Percentiles rank a stretch among this genome's conserved stretches.
phyloP scores from a whole-genome alignment of 2,329 filamentous ascomycete genomes.

The Capronia epimyces region DNA sequence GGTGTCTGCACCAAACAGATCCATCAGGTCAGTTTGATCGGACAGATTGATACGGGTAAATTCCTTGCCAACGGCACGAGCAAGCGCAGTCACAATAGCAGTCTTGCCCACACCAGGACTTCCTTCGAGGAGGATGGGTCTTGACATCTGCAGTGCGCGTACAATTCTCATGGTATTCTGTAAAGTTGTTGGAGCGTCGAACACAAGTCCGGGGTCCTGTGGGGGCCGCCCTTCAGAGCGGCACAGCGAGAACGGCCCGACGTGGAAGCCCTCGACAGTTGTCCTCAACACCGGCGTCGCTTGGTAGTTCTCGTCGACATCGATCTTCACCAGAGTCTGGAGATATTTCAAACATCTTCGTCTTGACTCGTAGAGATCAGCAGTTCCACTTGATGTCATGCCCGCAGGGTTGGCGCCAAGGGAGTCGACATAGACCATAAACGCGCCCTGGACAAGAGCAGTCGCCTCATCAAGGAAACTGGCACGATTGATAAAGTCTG shows the following conservation, averaged over 20 bases:
- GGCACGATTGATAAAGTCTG: constrained; percentile 78
- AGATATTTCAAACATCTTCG: constrained; percentile 68
- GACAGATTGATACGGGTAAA: constrained; percentile 94
- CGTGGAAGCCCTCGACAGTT: constrained; percentile 49
- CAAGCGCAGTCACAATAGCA: constrained; percentile 79
- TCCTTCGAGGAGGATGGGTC: constrained; percentile 90
- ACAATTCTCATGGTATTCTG: constrained; percentile 87
- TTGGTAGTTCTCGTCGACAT: constrained; percentile 63
- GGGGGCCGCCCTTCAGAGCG: constrained; percentile 35
- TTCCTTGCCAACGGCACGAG: constrained; percentile 70
- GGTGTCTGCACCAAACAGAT: constrained; percentile 93
- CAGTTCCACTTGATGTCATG: constrained; percentile 65
- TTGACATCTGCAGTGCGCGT: constrained; percentile 78
- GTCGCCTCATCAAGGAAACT: constrained; percentile 45
- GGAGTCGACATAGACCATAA: constrained; percentile 93
- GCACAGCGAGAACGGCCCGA: constrained; percentile 69
- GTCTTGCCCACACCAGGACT: constrained; percentile 99
- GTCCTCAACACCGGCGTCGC: constrained; percentile 56
- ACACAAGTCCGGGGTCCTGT: constrained; percentile 62
- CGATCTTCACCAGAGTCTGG: constrained; percentile 57
- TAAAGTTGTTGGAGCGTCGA: constrained; percentile 83
- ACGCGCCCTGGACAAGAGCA: constrained; percentile 73
- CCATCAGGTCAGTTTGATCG: constrained; percentile 95
- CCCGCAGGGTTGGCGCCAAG: constrained; percentile 92
- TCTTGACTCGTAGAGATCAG: constrained; percentile 66